Evolutionary conservation across 116 monocot species (phyloP).

Genomic region (Trichopus zeylanicus): DNA sequence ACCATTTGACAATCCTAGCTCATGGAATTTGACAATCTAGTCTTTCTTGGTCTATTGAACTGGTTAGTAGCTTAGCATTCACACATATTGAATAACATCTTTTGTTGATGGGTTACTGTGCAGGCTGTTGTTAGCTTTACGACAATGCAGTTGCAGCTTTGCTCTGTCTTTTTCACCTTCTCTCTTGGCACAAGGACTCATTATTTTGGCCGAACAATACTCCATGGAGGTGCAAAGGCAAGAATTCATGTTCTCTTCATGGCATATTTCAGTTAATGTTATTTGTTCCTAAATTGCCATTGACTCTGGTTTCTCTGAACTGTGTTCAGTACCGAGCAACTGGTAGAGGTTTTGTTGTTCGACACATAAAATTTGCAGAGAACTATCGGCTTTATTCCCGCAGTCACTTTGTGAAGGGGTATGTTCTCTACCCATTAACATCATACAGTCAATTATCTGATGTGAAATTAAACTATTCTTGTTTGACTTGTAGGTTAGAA

Average conservation of each 20-base stretch:
- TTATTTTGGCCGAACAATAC: constrained; percentile 96
- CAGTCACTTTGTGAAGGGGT: constrained; percentile 99
- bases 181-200: constrained; percentile 94
- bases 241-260: not conserved
- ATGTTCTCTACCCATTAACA: constrained; percentile 12
- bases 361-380: constrained; percentile 93
- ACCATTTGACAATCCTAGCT: not conserved
- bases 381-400: constrained; percentile 97
- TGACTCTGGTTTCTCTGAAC: not conserved
- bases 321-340: constrained; percentile 73
- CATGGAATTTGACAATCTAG: not conserved
- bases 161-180: constrained; percentile 89
- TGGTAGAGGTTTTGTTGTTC: constrained; percentile 94
- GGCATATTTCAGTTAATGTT: not conserved
- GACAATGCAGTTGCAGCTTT: constrained; percentile 90
- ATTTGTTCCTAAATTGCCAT: not conserved
- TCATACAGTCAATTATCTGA: too few relatives aligned
- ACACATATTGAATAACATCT: too few relatives aligned
- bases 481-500: constrained; percentile 45
- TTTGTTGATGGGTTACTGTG: constrained; percentile 3
- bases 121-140: constrained; percentile 82
- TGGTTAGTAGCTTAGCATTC: too few relatives aligned
- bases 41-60: not conserved
- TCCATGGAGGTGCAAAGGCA: constrained; percentile 95
- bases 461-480: not conserved